Evolutionary conservation across 768 basidiomycete genomes (phyloP).

Genomic region (Trametes elegans): DNA sequence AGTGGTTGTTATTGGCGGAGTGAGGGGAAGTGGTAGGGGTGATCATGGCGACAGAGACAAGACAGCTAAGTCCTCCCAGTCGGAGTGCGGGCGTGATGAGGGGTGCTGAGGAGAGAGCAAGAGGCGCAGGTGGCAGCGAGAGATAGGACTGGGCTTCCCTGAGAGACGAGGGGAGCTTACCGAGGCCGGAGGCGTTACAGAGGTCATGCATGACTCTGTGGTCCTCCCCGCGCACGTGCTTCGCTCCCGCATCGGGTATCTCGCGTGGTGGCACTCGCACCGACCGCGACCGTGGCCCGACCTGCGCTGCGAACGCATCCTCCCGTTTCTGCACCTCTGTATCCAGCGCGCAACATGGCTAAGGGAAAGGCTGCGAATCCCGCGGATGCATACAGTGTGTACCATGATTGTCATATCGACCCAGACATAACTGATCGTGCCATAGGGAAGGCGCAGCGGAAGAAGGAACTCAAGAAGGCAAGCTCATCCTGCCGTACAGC

Average conservation of each 20-base stretch:
- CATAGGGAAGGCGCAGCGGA: slow-evolving; percentile 85
- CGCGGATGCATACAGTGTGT: slow-evolving; percentile 89
- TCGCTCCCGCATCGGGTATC: slow-evolving; percentile 17
- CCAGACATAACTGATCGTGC: not conserved
- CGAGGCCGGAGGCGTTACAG: slow-evolving; percentile 21
- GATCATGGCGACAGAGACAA: slow-evolving; percentile 23
- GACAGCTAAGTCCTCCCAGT: slow-evolving; percentile 29
- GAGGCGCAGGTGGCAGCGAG: slow-evolving; percentile 1
- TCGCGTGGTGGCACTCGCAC: slow-evolving; percentile 2
- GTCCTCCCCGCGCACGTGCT: slow-evolving; percentile 26
- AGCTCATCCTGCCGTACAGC: slow-evolving; percentile 18
- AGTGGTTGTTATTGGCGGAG: slow-evolving; percentile 51
- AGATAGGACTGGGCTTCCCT: slow-evolving; percentile 42
- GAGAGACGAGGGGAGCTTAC: slow-evolving; percentile 41
- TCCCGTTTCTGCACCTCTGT: not conserved
- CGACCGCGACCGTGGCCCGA: not conserved
- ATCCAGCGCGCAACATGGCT: slow-evolving; percentile 54
- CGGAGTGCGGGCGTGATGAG: not conserved
- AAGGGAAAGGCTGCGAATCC: slow-evolving; percentile 89
- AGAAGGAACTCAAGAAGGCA: slow-evolving; percentile 96
- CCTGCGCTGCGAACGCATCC: not conserved
- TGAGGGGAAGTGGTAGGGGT: slow-evolving; percentile 20
- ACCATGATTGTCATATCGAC: not conserved
- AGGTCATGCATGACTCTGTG: slow-evolving; percentile 28
- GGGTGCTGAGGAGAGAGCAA: slow-evolving; percentile 1